Percentiles rank a stretch among this genome's conserved stretches.
phyloP scores from a whole-genome alignment of 1,284 basidiomycete species.

The Coniferiporia sulphurascens region DNA sequence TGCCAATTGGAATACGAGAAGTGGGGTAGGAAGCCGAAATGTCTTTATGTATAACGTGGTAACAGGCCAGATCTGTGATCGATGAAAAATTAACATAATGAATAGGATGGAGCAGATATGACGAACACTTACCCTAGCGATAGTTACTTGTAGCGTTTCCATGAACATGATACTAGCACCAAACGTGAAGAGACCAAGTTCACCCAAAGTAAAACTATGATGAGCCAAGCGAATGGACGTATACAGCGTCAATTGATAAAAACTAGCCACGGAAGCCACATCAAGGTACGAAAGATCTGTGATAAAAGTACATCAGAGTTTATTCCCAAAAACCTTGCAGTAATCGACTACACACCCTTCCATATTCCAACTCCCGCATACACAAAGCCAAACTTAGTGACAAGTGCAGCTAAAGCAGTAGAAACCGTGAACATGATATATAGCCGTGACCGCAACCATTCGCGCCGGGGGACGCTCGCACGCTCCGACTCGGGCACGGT shows the following conservation, averaged over 20 bases:
- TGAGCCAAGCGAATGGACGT: slow-evolving; percentile 86
- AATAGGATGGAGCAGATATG: neutral
- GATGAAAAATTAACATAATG: slow-evolving; percentile 17
- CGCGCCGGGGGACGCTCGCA: slow-evolving; percentile 70
- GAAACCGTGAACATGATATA: slow-evolving; percentile 59
- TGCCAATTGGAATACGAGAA: slow-evolving; percentile 90
- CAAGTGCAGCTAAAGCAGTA: slow-evolving; percentile 45
- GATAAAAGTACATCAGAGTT: neutral
- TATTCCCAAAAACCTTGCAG: neutral
- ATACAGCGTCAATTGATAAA: slow-evolving; percentile 92
- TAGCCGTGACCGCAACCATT: slow-evolving; percentile 52
- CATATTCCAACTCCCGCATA: slow-evolving; percentile 49
- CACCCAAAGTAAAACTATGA: slow-evolving; percentile 91
- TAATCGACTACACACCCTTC: slow-evolving; percentile 43
- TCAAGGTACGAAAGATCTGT: slow-evolving; percentile 80
- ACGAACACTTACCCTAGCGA: slow-evolving; percentile 56
- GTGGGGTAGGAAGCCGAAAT: slow-evolving; percentile 88
- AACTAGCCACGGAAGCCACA: slow-evolving; percentile 66
- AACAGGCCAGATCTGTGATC: slow-evolving; percentile 66
- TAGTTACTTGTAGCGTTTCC: slow-evolving; percentile 81
- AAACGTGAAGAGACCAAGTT: slow-evolving; percentile 84
- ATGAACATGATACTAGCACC: slow-evolving; percentile 85
- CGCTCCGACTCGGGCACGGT: slow-evolving; percentile 57
- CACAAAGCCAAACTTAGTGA: slow-evolving; percentile 43
- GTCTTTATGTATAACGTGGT: slow-evolving; percentile 89